phyloP scores from a whole-genome alignment of 345 rosid species.

The Citrus cavaleriei region DNA sequence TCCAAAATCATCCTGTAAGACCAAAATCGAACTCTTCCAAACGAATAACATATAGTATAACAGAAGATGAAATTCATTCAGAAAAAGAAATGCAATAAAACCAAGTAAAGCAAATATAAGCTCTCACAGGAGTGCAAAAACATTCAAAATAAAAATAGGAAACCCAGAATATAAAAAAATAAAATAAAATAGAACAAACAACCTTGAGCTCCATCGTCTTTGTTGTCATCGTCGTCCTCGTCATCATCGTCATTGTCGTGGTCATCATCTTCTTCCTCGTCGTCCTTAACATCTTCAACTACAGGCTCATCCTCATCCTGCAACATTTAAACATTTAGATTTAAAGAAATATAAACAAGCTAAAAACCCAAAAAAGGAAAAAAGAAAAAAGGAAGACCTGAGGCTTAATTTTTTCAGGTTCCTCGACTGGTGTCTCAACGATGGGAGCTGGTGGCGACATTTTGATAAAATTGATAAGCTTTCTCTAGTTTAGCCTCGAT shows the following conservation, averaged over 20 bases:
- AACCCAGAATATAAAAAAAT: too few relatives aligned
- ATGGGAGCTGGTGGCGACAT: slow-evolving; percentile 1
- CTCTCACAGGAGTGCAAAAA: not conserved
- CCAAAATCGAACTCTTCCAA: not conserved
- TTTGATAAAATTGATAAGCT: not conserved
- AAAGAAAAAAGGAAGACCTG: not conserved
- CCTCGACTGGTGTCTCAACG: not conserved
- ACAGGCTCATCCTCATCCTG: slow-evolving; percentile 3
- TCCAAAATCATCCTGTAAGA: not conserved
- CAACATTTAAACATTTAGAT: not conserved
- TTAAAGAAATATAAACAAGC: not conserved
- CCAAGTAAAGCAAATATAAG: not conserved
- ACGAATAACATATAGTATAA: not conserved
- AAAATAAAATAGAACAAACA: not conserved
- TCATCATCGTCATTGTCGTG: not conserved
- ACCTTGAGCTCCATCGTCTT: slow-evolving; percentile 2
- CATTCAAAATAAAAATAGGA: not conserved
- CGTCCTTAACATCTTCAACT: slow-evolving; percentile 1
- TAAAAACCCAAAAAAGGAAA: not conserved
- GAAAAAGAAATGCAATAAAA: too few relatives aligned
- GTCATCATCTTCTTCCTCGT: not conserved
- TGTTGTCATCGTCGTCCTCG: not conserved
- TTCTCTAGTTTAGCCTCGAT: not conserved
- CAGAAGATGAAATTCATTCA: not conserved
- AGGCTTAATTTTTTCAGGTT: not conserved